Evolutionary conservation across 768 basidiomycete genomes (phyloP).

Genomic region (Lyophyllum semitale): DNA sequence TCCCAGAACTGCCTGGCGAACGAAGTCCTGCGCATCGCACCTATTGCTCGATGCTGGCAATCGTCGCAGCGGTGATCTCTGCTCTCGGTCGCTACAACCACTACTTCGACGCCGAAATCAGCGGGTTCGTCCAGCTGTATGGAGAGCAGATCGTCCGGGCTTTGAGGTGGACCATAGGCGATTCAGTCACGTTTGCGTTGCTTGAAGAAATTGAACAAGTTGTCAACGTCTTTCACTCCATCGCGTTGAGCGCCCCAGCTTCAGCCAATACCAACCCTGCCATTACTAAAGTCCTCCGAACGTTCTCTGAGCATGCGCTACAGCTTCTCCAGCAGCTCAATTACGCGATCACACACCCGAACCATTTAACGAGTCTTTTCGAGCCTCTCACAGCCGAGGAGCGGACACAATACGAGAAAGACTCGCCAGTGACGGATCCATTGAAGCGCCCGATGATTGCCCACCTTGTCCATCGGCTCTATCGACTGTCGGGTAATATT

Average conservation of each 20-base stretch:
- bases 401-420: slow-evolving; percentile 66
- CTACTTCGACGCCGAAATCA: slow-evolving; percentile 83
- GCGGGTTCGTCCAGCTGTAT: slow-evolving; percentile 84
- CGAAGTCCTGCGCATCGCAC: slow-evolving; percentile 78
- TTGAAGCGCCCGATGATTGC: slow-evolving; percentile 72
- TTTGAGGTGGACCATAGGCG: slow-evolving; percentile 81
- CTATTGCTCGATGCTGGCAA: slow-evolving; percentile 84
- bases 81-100: slow-evolving; percentile 66
- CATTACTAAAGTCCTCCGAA: slow-evolving; percentile 63
- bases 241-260: slow-evolving; percentile 58
- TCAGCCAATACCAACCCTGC: slow-evolving; percentile 48
- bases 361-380: slow-evolving; percentile 79
- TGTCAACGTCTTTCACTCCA: slow-evolving; percentile 74
- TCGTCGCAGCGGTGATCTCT: slow-evolving; percentile 71
- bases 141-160: slow-evolving; percentile 78
- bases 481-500: slow-evolving; percentile 70
- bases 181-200: slow-evolving; percentile 72
- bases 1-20: slow-evolving; percentile 73
- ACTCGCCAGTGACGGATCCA: slow-evolving; percentile 60
- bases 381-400: slow-evolving; percentile 83
- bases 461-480: slow-evolving; percentile 70
- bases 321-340: slow-evolving; percentile 85
- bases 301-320: slow-evolving; percentile 69
- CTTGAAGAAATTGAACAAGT: slow-evolving; percentile 85
- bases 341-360: slow-evolving; percentile 89